Conservation (phyloP, 2,329 filamentous ascomycete genomes). For the Coniochaeta sp. region DNA sequence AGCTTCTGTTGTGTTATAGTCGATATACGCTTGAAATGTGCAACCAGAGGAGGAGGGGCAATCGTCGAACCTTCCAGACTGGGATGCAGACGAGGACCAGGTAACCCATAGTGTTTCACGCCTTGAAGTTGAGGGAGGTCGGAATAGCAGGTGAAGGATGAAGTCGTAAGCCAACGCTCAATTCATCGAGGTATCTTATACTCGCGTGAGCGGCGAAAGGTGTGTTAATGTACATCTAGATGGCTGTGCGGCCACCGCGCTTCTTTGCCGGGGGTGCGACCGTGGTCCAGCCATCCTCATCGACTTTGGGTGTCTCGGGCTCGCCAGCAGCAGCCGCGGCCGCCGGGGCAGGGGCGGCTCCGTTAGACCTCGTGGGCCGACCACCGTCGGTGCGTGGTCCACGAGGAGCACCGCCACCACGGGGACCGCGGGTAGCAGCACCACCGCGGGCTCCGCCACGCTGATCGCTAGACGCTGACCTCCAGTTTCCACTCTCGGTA, state of each 20-base stretch:
- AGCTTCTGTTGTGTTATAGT: not conserved
- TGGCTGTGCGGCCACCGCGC: constrained; percentile 18
- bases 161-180: not conserved
- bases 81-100: not conserved
- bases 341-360: constrained; percentile 27
- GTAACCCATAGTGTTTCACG: not conserved
- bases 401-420: constrained; percentile 33
- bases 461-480: constrained; percentile 41
- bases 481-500: constrained; percentile 54
- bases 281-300: constrained; percentile 60
- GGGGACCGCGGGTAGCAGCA: constrained; percentile 29
- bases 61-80: not conserved
- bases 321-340: constrained; percentile 24
- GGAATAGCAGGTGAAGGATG: not conserved
- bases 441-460: constrained; percentile 38
- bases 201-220: constrained; percentile 1
- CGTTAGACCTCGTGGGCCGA: constrained; percentile 41
- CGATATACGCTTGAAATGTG: not conserved
- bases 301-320: constrained; percentile 23
- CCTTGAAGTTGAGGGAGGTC: not conserved
- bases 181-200: not conserved
- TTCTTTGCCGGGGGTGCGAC: constrained; percentile 34
- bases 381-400: constrained; percentile 37
- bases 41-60: not conserved
- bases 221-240: constrained; percentile 3